phyloP scores from a whole-genome alignment of 345 rosid genomes.

The Hibiscus syriacus region DNA sequence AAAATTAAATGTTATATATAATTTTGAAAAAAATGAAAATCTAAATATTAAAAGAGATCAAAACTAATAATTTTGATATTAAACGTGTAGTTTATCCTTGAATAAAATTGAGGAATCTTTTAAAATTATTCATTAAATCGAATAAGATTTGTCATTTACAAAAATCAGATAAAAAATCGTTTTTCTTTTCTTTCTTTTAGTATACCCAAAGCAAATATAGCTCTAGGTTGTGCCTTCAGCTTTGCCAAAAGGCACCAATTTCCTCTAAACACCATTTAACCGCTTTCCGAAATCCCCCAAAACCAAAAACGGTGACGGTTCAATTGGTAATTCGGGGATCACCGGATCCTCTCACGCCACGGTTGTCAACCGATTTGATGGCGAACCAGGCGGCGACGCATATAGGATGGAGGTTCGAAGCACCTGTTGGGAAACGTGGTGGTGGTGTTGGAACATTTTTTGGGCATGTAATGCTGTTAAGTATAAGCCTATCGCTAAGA shows the following conservation, averaged over 20 bases:
- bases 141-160: neutral
- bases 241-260: no score
- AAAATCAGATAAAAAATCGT: neutral
- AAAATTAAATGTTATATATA: no score
- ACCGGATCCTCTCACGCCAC: conserved; percentile 56
- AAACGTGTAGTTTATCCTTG: no score
- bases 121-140: no score
- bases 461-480: conserved; percentile 69
- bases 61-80: no score
- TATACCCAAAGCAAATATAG: neutral
- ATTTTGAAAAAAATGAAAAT: no score
- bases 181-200: neutral
- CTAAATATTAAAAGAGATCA: no score
- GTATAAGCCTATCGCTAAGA: conserved; percentile 64
- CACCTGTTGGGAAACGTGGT: conserved; percentile 37
- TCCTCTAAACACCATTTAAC: conserved; percentile 18
- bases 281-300: conserved; percentile 23
- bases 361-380: conserved; percentile 29
- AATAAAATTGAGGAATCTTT: no score
- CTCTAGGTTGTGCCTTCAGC: neutral
- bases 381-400: conserved; percentile 65
- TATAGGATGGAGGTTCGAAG: conserved; percentile 45
- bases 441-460: conserved; percentile 42
- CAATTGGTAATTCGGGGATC: conserved; percentile 20
- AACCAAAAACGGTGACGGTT: conserved; percentile 4